Base-by-base conservation (phyloP, 2,329 filamentous ascomycete species). In the Aurifilum marmelostoma region DNA sequence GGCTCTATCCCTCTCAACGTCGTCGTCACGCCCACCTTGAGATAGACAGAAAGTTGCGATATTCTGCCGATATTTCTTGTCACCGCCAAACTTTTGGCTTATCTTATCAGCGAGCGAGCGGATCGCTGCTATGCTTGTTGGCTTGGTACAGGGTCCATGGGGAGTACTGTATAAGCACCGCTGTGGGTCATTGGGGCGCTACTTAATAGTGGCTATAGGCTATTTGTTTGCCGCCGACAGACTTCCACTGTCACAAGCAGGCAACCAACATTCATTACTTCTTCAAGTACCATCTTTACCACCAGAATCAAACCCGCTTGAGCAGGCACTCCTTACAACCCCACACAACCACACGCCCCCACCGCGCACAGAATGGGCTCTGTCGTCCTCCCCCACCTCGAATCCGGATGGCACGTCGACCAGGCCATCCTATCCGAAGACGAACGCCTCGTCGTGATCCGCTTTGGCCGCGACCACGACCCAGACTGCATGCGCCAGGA, bases 401-500 rank as follows among this genome's bases (percentile, higher is more conserved):
- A 88, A 75, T 94, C 92, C 56, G 96, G 93, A 80, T 99, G 95
- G 96, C 96, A 99, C 80, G 96, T 99, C 77, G 96, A 98, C 84
- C 94, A 98, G 82, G 94, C 94, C 72, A 97, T 97, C 77, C 89
- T 93, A 77, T 80, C 77, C 54, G 73, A 72, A 34, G 63, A 71
- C 78, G 95, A 98, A 77, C 91, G 95, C 63, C 89, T 97, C 1
- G 93, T 97, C 16, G 90, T 97, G 56, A 97, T 98, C 79, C 91
- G 95, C 73, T 98, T 98, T 81, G 94, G 94, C 62, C 89, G 93
- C 74, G 94, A 97, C 80, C 89, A 88, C 78, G 92, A 97, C 75
- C 88, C 89, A 7, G 93, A 97, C 80, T 88, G 85, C 77, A 89
- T 88, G 86, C 82, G 80, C 67, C 85, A 97, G 80, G 96, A 98